phyloP scores from a whole-genome alignment of 495 filamentous ascomycete genomes.

The Podospora comata region DNA sequence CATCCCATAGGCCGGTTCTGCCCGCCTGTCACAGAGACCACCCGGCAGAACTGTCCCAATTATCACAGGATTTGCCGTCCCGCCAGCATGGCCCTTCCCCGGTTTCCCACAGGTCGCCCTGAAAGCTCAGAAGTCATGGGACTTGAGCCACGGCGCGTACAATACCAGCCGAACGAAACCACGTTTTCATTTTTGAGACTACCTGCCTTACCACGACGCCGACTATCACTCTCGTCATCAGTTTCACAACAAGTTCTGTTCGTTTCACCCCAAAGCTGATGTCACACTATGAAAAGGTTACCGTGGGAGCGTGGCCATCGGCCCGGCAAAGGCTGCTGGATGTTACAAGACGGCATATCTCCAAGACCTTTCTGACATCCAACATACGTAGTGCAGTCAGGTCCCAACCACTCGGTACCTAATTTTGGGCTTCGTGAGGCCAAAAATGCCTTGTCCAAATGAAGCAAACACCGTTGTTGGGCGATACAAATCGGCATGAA shows the following conservation, averaged over 20 bases:
- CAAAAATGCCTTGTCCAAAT: not conserved
- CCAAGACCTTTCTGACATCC: not conserved
- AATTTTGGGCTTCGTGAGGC: not conserved
- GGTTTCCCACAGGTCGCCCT: not conserved
- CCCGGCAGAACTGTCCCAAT: not conserved
- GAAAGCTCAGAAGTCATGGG: not conserved
- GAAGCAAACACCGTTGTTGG: not conserved
- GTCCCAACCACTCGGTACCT: not conserved
- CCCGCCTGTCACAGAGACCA: not conserved
- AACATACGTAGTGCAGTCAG: not conserved
- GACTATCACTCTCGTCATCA: not conserved
- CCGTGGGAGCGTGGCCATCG: slow-evolving; percentile 3
- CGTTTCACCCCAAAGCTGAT: not conserved
- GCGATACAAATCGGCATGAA: not conserved
- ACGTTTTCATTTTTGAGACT: not conserved
- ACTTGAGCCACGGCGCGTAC: not conserved
- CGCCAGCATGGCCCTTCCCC: not conserved
- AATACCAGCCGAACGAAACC: not conserved
- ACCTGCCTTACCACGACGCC: not conserved
- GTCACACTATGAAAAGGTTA: slow-evolving; percentile 6
- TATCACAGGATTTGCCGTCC: not conserved
- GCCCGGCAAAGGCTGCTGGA: not conserved
- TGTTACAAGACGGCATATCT: slow-evolving; percentile 5
- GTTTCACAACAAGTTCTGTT: not conserved
- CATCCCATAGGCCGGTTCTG: not conserved